Evolutionary conservation across 1,284 basidiomycete species (phyloP).

Genomic region (Heimioporus retisporus): DNA sequence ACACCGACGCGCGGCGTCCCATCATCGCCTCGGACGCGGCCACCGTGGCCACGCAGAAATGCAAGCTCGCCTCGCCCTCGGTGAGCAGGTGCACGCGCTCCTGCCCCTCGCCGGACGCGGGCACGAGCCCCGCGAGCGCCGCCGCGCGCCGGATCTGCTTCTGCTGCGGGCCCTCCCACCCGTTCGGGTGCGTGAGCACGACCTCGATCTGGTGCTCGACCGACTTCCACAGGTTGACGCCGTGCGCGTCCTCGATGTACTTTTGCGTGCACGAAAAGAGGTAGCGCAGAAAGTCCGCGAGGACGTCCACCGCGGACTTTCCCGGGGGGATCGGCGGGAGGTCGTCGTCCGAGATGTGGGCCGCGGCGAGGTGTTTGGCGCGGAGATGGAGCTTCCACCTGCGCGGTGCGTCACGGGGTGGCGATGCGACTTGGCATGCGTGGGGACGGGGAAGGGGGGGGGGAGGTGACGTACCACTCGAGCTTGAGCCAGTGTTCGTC

Average conservation of each 20-base stretch:
- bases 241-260: conserved; percentile 63
- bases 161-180: conserved; percentile 57
- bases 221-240: conserved; percentile 50
- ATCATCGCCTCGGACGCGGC: too few relatives aligned
- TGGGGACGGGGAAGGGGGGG: too few relatives aligned
- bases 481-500: conserved; percentile 59
- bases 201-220: conserved; percentile 45
- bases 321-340: conserved; percentile 58
- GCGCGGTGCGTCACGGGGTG: too few relatives aligned
- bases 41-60: conserved; percentile 53
- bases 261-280: conserved; percentile 54
- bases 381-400: conserved; percentile 72
- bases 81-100: conserved; percentile 56
- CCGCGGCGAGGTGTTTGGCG: conserved; percentile 44
- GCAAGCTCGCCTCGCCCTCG: conserved; percentile 61
- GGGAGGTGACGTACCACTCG: conserved; percentile 53
- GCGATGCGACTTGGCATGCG: too few relatives aligned
- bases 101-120: conserved; percentile 39
- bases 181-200: conserved; percentile 56
- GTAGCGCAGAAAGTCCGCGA: conserved; percentile 65
- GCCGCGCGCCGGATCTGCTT: conserved; percentile 52
- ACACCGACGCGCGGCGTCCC: too few relatives aligned
- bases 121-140: conserved; percentile 42
- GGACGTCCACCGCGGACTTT: conserved; percentile 59
- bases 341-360: conserved; percentile 37